Conservation (phyloP, 2,329 filamentous ascomycete species). For the Paecilomyces sp. region DNA sequence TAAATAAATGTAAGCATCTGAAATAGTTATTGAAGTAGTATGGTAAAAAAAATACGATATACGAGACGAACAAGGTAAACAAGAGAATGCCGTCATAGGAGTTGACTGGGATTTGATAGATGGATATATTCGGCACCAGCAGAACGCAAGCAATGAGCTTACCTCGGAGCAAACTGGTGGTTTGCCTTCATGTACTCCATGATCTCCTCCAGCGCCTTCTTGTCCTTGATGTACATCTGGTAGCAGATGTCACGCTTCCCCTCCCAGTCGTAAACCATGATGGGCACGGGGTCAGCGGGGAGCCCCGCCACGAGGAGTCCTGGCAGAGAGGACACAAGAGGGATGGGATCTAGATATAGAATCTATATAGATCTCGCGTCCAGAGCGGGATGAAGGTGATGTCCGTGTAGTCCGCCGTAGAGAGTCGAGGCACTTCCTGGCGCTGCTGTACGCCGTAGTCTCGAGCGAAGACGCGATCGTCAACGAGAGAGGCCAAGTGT, state of each 20-base stretch:
- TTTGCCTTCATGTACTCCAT: slow-evolving; percentile 61
- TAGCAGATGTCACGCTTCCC: slow-evolving; percentile 60
- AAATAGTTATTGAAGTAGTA: not conserved
- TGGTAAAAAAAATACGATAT: not conserved
- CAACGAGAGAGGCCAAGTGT: not conserved
- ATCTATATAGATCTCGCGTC: not conserved
- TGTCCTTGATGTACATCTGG: slow-evolving; percentile 70
- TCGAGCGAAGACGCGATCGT: not conserved
- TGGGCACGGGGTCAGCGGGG: slow-evolving; percentile 8
- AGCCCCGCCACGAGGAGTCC: slow-evolving; percentile 20
- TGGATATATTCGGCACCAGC: not conserved
- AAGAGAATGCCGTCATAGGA: not conserved
- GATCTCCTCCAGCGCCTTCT: slow-evolving; percentile 65
- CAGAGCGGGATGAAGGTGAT: not conserved
- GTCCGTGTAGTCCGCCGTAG: not conserved
- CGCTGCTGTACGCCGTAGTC: slow-evolving; percentile 29
- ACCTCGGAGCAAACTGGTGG: slow-evolving; percentile 66
- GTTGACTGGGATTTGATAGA: not conserved
- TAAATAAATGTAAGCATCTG: not conserved
- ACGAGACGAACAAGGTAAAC: not conserved
- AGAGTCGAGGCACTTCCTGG: slow-evolving; percentile 20
- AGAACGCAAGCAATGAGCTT: slow-evolving; percentile 20
- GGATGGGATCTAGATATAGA: not conserved
- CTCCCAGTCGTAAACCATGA: slow-evolving; percentile 58
- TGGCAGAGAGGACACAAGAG: slow-evolving; percentile 8